Evolutionary conservation across 2,329 filamentous ascomycete species (phyloP), one percentile per base, ranked within the genome.

Genomic region (Sphaceloma murrayae): DNA sequence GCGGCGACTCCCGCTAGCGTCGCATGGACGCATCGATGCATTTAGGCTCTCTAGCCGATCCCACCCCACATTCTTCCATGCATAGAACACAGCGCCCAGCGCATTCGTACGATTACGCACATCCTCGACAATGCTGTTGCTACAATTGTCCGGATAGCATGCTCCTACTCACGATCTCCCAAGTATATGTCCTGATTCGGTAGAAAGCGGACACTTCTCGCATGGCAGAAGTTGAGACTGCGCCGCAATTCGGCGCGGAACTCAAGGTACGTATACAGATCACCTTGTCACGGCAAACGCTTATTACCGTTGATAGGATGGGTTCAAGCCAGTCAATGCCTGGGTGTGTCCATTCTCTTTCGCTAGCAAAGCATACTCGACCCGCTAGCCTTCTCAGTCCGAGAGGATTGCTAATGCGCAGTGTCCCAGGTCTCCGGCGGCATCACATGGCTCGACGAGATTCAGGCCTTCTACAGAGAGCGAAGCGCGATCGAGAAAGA

Each of bases 391-490:
- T n/a, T n/a, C n/a, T n/a, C n/a, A n/a, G n/a, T n/a, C n/a, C n/a
- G n/a, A n/a, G n/a, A n/a, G n/a, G n/a, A n/a, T 22, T n/a, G 16
- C 38, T 43, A 21, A 43, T 19, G 21, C 11, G 8, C 8, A 4
- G n/a, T 4, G 10, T 30, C 29, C 2, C 27, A 46, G 43, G 34
- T 46, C 74, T 85, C 78, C 51, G 80, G 85, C 62, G 87, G 89
- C 52, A 94, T 98, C 62, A 72, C 77, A 53, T 98, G 89, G 89
- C 79, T 98, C 48, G 89, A 95, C 57, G 91, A 98, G 57, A 85
- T 98, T 51, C 86, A 98, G 63, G 80, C 85, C 59, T 98, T 96
- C 70, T 98, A 96, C 70, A 85, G 91, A 52, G 91, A 98, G 65
- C 78, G 93, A 47, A 85, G 86, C 59, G 78, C 71, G 26, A 94